A percentile compares a stretch with the other conserved stretches of the same genome.
Conservation (phyloP, 1,284 basidiomycete species). For the Ganoderma sp. region DNA sequence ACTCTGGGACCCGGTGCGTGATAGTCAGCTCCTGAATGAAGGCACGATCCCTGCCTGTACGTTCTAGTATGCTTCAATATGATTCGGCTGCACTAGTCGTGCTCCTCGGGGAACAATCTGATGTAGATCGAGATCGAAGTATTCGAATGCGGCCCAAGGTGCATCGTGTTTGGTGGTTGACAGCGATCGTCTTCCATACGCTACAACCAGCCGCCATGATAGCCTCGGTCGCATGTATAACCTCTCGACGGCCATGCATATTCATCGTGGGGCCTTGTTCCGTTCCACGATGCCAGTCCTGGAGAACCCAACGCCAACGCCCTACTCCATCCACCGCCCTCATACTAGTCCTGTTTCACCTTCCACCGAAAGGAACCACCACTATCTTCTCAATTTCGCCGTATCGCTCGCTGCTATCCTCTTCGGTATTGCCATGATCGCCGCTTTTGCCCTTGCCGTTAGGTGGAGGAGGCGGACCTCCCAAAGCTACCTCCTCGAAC, state of each 20-base stretch:
- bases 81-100: not conserved
- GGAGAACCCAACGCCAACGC: not conserved
- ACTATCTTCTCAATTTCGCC: slow-evolving; percentile 28
- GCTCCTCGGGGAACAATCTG: not conserved
- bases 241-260: not conserved
- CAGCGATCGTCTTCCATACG: not conserved
- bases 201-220: not conserved
- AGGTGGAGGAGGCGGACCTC: slow-evolving; percentile 23
- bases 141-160: not conserved
- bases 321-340: not conserved
- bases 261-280: not conserved
- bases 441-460: slow-evolving; percentile 20
- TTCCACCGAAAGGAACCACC: slow-evolving; percentile 14
- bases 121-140: not conserved
- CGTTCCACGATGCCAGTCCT: not conserved
- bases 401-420: slow-evolving; percentile 26
- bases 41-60: not conserved
- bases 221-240: not conserved
- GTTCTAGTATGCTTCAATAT: not conserved
- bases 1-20: slow-evolving; percentile 31
- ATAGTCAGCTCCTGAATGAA: not conserved
- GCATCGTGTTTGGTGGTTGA: not conserved
- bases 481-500: slow-evolving; percentile 23
- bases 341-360: slow-evolving; percentile 8
- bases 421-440: slow-evolving; percentile 23